phyloP scores from a whole-genome alignment of 192 early-diverging fungal genomes.

The Gamsiella multidivaricata region DNA sequence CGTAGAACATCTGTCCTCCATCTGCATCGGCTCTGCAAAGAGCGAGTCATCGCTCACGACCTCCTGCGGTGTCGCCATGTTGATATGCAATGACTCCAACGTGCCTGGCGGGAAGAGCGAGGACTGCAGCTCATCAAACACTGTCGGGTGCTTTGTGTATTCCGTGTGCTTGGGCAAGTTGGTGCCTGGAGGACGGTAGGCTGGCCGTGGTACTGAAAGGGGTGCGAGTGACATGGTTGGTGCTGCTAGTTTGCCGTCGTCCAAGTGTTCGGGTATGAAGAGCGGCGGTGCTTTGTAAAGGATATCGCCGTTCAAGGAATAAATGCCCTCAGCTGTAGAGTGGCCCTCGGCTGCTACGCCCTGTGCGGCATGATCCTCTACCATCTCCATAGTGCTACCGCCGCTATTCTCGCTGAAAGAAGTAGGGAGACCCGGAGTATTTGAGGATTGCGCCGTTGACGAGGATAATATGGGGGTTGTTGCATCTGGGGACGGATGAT shows the following conservation, averaged over 20 bases:
- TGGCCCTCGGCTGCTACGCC: neutral
- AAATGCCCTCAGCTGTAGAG: conserved; percentile 11
- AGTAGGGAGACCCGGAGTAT: no score
- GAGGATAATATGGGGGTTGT: neutral
- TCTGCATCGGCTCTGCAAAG: conserved; percentile 23
- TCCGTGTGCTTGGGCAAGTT: conserved; percentile 40
- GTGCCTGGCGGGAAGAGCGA: conserved; percentile 49
- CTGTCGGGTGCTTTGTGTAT: conserved; percentile 37
- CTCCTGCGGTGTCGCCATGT: conserved; percentile 53
- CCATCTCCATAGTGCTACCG: neutral
- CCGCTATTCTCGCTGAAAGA: neutral
- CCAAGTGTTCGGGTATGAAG: conserved; percentile 17
- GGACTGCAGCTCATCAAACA: conserved; percentile 48
- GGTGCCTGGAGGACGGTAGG: conserved; percentile 43
- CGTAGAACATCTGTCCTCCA: neutral
- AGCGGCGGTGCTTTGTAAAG: conserved; percentile 49
- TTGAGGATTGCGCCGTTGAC: no score
- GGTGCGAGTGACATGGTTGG: conserved; percentile 8
- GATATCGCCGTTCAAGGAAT: conserved; percentile 29
- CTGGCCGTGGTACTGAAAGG: conserved; percentile 31
- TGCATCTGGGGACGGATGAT: neutral
- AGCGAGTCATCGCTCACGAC: conserved; percentile 40
- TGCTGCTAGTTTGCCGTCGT: conserved; percentile 18
- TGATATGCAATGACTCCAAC: conserved; percentile 33
- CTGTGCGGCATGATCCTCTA: neutral